Evolutionary conservation across 169 alveolate species (phyloP).

Genomic region (Plasmodium malariae): DNA sequence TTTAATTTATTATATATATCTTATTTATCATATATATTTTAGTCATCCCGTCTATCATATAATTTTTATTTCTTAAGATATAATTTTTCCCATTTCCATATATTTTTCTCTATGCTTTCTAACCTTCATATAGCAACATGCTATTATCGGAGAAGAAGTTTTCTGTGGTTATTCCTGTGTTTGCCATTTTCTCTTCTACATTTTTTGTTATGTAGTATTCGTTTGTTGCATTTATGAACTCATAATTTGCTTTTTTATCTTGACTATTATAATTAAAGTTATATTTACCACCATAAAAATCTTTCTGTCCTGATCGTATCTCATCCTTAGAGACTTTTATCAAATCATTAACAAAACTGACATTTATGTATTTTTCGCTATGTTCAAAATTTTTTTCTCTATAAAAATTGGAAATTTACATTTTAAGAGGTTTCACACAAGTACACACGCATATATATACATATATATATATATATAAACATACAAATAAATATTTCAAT

Average conservation of each 20-base stretch:
- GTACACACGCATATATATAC: background rate
- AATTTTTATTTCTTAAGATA: no score
- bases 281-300: conserved; percentile 19
- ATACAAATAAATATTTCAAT: background rate
- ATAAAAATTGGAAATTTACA: background rate
- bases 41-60: no score
- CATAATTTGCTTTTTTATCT: conserved; percentile 12
- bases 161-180: conserved; percentile 57
- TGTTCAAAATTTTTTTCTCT: conserved; percentile 40
- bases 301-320: conserved; percentile 7
- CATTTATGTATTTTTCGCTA: conserved; percentile 21
- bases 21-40: no score
- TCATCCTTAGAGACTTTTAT: conserved; percentile 43
- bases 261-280: conserved; percentile 23
- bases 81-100: background rate
- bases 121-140: conserved; percentile 50
- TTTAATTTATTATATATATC: no score
- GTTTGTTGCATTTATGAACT: conserved; percentile 54
- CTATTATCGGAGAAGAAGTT: conserved; percentile 28
- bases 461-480: background rate
- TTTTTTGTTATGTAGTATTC: conserved; percentile 53
- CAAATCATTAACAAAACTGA: conserved; percentile 51
- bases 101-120: background rate
- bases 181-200: conserved; percentile 55
- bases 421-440: background rate